phyloP scores from a whole-genome alignment of 768 basidiomycete species.

The Leccinum longicurvipes region DNA sequence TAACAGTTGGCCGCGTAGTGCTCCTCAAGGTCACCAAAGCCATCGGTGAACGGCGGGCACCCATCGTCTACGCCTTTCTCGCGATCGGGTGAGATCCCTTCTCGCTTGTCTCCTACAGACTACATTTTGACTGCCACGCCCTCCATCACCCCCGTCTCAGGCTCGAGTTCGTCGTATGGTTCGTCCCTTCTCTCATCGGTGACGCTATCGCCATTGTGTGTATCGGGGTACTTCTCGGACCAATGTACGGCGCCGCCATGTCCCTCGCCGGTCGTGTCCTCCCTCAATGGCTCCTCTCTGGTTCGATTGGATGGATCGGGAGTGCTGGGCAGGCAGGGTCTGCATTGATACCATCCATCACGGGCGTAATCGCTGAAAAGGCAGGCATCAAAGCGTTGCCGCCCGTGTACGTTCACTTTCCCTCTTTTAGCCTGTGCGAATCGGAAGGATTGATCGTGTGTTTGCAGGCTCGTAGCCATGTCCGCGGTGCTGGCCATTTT shows the following conservation, averaged over 20 bases:
- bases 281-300: conserved; percentile 62
- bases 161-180: conserved; percentile 54
- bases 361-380: conserved; percentile 59
- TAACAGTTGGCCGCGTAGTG: conserved; percentile 49
- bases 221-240: conserved; percentile 49
- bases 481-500: conserved; percentile 35
- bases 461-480: conserved; percentile 31
- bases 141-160: conserved; percentile 23
- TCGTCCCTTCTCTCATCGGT: conserved; percentile 46
- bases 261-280: conserved; percentile 62
- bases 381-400: conserved; percentile 45
- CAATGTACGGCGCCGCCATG: conserved; percentile 52
- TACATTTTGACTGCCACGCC: not conserved
- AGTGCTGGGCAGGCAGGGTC: conserved; percentile 66
- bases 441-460: not conserved
- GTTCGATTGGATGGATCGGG: conserved; percentile 61
- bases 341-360: conserved; percentile 65
- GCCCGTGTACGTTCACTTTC: conserved; percentile 15
- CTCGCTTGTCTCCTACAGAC: not conserved
- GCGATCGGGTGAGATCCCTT: conserved; percentile 33
- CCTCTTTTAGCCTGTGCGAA: not conserved
- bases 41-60: conserved; percentile 49
- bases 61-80: conserved; percentile 47
- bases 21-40: conserved; percentile 50
- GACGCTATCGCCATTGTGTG: conserved; percentile 51